Evolutionary conservation across 2,329 filamentous ascomycete species (phyloP), one percentile per base, ranked within the genome.

Genomic region (Aspergillus texensis): DNA sequence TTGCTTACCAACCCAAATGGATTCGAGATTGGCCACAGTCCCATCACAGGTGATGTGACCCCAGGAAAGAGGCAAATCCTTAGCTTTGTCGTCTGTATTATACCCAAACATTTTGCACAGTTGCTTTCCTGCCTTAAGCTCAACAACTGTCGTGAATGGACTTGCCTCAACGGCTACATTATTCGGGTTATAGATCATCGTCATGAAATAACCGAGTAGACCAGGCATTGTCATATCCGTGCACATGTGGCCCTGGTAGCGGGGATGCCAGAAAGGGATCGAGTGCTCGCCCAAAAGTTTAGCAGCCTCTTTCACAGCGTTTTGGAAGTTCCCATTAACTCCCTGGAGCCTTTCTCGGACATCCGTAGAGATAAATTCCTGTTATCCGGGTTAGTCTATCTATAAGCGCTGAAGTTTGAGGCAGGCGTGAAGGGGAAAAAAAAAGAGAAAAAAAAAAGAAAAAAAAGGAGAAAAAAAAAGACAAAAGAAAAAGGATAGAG

Each of bases 181-280:
- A 71, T 84, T 84, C 0, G 82, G 81, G 55, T 84, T 83, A 62
- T 83, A 84, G 28, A 84, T 39, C 81, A 84, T 84, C 0, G 81
- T 81, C 74, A 81, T 81, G 32, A 83, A 80, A 66, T 83, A 83
- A 0, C 81, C 81, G 3, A 83, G 71, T 3, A 83, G 58, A 1
- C 77, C 74, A 0, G 81, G 72, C 78, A 82, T 82, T 54, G 71
- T 77, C 68, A 82, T 56, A 61, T 83, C 71, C 14, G 74, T 78
- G 39, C 55, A 78, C 82, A 84, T 84, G 61, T 84, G 82, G 4
- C 73, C 81, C 54, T 81, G 74, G 68, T 84, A 84, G 0, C 80
- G 75, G 1, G 81, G 70, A 8, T 64, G 67, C 70, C 80, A 84
- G 66, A 81, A 83, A 0, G 82, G 82, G 6, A 83, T 78, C 1